Conservation (phyloP, 345 rosid genomes). For the Rhodomyrtus tomentosa region DNA sequence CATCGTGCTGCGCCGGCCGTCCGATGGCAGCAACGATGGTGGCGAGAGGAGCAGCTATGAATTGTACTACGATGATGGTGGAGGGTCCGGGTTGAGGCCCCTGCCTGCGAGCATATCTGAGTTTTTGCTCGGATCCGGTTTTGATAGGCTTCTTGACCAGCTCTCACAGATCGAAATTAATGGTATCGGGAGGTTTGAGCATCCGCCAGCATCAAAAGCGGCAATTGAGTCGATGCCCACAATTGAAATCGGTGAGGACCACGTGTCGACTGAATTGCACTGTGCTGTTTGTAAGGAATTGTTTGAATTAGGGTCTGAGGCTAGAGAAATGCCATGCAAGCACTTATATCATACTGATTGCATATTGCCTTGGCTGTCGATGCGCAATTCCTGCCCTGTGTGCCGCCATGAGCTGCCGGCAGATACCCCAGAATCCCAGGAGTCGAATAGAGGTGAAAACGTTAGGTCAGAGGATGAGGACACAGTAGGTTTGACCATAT, state of each 20-base stretch:
- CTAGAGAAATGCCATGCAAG: conserved; percentile 91
- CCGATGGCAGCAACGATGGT: conserved; percentile 9
- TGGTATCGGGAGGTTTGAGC: conserved; percentile 37
- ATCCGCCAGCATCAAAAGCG: conserved; percentile 78
- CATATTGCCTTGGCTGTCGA: conserved; percentile 82
- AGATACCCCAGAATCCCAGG: conserved; percentile 1
- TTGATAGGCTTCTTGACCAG: conserved; percentile 72
- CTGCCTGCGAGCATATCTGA: conserved; percentile 76
- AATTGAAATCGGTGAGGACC: conserved; percentile 28
- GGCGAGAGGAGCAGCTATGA: conserved; percentile 38
- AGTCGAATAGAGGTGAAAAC: not conserved
- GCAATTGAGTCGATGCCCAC: conserved; percentile 78
- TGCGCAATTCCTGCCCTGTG: conserved; percentile 85
- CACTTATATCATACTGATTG: conserved; percentile 87
- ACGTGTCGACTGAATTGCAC: conserved; percentile 40
- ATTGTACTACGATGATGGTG: conserved; percentile 81
- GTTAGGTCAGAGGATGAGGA: conserved; percentile 22
- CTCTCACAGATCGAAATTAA: conserved; percentile 68
- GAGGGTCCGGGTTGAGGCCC: conserved; percentile 66
- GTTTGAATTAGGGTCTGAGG: conserved; percentile 53
- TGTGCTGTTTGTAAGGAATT: conserved; percentile 91
- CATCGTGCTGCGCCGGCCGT: conserved; percentile 60
- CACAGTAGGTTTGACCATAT: conserved; percentile 74
- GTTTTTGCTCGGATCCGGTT: conserved; percentile 79
- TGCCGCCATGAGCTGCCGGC: conserved; percentile 83